A percentile compares a stretch with the other conserved stretches of the same genome.
Conservation (phyloP, 1,284 basidiomycete genomes). For the Wolfiporia cocos region DNA sequence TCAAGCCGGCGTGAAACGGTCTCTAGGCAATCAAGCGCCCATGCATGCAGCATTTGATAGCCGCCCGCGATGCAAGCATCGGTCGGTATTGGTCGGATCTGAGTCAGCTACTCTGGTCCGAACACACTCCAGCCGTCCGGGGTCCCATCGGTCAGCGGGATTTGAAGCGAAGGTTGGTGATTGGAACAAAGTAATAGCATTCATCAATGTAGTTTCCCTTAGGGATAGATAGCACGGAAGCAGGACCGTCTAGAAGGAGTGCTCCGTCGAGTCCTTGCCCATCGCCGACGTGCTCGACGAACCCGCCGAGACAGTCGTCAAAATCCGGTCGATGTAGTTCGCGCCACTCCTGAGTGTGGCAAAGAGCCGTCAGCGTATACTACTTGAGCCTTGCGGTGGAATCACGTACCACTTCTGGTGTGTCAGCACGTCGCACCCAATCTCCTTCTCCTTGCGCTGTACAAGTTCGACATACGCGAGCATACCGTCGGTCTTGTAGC, state of each 20-base stretch:
- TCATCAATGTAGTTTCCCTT: no score
- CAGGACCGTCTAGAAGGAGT: constrained; percentile 48
- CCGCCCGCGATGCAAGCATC: no score
- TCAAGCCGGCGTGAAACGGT: no score
- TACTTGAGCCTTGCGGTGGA: background rate
- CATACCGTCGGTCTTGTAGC: constrained; percentile 83
- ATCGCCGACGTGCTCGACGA: constrained; percentile 78
- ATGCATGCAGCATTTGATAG: no score
- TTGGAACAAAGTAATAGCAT: no score
- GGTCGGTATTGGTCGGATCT: no score
- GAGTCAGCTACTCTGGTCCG: no score
- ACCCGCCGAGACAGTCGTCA: constrained; percentile 74
- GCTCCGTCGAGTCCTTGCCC: constrained; percentile 84
- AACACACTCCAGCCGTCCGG: no score
- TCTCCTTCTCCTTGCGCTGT: constrained; percentile 84
- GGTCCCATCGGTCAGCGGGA: no score
- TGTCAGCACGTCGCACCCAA: constrained; percentile 89
- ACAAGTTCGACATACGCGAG: constrained; percentile 82
- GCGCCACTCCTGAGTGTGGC: constrained; percentile 64
- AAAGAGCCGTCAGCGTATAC: background rate
- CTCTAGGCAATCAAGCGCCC: no score
- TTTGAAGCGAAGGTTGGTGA: no score
- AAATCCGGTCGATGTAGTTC: constrained; percentile 78
- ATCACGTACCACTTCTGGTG: constrained; percentile 78
- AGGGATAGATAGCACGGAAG: no score